phyloP scores from a whole-genome alignment of 176 grass and related monocot species.

The Microstegium vimineum region DNA sequence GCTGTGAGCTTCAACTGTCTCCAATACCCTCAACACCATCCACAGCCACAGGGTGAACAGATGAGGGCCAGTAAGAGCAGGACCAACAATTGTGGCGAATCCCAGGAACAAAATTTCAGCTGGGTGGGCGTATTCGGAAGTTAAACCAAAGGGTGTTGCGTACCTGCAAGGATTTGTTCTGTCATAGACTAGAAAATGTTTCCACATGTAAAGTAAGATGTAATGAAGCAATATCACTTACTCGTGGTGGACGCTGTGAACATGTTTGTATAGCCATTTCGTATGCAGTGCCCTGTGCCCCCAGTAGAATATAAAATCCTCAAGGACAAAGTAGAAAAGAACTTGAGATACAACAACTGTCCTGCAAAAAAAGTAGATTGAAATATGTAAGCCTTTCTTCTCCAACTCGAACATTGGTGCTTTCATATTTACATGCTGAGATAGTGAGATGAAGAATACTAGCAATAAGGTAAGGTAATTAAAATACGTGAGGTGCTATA shows the following conservation, averaged over 20 bases:
- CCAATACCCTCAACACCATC: constrained; percentile 84
- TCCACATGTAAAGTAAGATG: background rate
- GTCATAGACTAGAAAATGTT: constrained; percentile 15
- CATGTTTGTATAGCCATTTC: constrained; percentile 92
- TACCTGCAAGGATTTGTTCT: constrained; percentile 46
- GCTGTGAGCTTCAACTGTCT: constrained; percentile 94
- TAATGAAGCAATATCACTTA: constrained; percentile 29
- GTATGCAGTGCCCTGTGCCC: constrained; percentile 84
- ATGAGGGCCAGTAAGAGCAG: constrained; percentile 90
- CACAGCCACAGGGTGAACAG: constrained; percentile 87
- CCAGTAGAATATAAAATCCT: constrained; percentile 98
- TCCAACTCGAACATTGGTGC: background rate
- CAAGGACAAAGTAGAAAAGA: constrained; percentile 89
- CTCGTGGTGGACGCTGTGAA: constrained; percentile 91
- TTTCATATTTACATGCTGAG: background rate
- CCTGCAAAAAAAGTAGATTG: constrained; percentile 34
- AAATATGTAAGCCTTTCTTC: background rate
- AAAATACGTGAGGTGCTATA: background rate
- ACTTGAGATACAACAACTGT: constrained; percentile 67
- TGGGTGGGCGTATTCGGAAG: constrained; percentile 91
- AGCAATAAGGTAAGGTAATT: background rate
- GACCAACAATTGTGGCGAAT: constrained; percentile 75
- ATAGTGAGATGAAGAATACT: constrained; percentile 3
- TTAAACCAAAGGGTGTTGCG: constrained; percentile 87
- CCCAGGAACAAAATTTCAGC: constrained; percentile 92